Percentiles rank a stretch among this genome's conserved stretches.
phyloP scores from a whole-genome alignment of 768 basidiomycete genomes.

The Suillus alpinus region DNA sequence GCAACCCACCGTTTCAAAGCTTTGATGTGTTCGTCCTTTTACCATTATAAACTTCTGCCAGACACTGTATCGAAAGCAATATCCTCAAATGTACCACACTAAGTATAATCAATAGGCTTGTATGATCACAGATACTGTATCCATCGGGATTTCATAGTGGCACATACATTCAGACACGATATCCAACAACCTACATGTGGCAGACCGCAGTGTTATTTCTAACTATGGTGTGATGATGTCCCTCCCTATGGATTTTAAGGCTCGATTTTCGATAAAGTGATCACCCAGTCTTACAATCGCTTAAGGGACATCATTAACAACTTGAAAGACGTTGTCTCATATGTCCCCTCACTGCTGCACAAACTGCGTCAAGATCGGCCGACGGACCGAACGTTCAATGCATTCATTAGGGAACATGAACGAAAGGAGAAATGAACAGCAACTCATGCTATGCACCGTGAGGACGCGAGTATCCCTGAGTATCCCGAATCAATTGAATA shows the following conservation, averaged over 20 bases:
- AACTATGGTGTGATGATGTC: background rate
- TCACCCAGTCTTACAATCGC: background rate
- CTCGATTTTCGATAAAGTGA: background rate
- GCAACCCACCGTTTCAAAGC: slow-evolving; percentile 55
- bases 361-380: background rate
- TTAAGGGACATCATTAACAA: background rate
- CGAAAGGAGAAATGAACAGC: background rate
- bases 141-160: background rate
- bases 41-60: background rate
- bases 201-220: background rate
- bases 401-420: background rate
- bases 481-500: background rate
- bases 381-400: background rate
- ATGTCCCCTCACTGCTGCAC: background rate
- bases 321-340: background rate
- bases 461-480: background rate
- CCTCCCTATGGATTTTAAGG: background rate
- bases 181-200: background rate
- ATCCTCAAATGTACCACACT: background rate
- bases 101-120: background rate
- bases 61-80: slow-evolving; percentile 3
- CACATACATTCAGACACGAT: background rate
- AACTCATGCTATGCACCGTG: background rate
- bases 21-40: slow-evolving; percentile 29
- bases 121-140: slow-evolving; percentile 2